Evolutionary conservation across 2,329 filamentous ascomycete species (phyloP).

Genomic region (Knoxdaviesia capensis): DNA sequence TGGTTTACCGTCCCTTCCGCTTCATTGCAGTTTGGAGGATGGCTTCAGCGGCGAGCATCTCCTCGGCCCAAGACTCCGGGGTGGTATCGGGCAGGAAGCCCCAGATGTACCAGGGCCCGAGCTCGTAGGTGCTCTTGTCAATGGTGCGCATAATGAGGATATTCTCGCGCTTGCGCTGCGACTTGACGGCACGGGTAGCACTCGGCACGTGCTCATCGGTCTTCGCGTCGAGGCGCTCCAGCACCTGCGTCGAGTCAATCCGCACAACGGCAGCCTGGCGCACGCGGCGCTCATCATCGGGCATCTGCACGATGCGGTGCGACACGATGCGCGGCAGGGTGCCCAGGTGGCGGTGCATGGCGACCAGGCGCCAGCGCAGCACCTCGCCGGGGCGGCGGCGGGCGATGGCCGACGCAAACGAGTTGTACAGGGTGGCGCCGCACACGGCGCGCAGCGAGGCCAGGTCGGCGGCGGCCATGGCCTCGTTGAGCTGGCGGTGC

Average conservation of each 20-base stretch:
- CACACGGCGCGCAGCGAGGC: conserved; percentile 30
- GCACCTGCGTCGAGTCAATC: conserved; percentile 34
- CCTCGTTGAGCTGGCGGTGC: conserved; percentile 39
- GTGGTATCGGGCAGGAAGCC: conserved; percentile 38
- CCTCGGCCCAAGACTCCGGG: conserved; percentile 15
- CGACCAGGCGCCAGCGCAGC: conserved; percentile 32
- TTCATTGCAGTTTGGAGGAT: too few species aligned
- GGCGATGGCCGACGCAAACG: conserved; percentile 32
- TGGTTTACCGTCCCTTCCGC: too few species aligned
- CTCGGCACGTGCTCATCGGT: conserved; percentile 22
- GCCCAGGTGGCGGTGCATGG: conserved; percentile 20
- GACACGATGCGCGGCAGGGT: conserved; percentile 29
- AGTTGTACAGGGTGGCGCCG: conserved; percentile 26
- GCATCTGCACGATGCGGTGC: conserved; percentile 28
- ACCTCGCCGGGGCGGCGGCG: conserved; percentile 23
- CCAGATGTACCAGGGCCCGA: conserved; percentile 41
- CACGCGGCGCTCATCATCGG: conserved; percentile 15
- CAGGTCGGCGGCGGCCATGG: conserved; percentile 37
- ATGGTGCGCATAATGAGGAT: conserved; percentile 35
- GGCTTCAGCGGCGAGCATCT: too few species aligned
- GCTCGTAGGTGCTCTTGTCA: conserved; percentile 23
- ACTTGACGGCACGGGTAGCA: conserved; percentile 16
- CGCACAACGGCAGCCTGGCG: conserved; percentile 41
- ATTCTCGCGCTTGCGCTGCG: conserved; percentile 40
- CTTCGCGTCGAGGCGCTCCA: conserved; percentile 18